Base-by-base conservation (phyloP, 352 stramenopile genomes). In the Phytophthora rubi region DNA sequence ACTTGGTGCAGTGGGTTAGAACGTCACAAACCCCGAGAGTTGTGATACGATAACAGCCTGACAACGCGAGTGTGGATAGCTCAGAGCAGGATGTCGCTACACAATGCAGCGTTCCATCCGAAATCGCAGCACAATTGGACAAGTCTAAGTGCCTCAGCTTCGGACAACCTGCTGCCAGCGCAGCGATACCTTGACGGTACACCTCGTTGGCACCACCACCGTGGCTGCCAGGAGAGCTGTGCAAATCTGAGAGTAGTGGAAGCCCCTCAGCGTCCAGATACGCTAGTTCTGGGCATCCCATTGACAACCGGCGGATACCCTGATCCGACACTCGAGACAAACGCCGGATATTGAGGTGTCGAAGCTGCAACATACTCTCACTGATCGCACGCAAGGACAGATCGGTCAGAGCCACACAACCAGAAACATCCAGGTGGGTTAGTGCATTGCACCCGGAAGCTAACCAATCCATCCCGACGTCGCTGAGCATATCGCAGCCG, bases 401-500 rank as follows among this genome's bases (percentile, higher is more conserved):
- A 68, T 98, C 97, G 0, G 93, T 96, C 15, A 99, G 63, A 64
- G 97, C 94, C n/a, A 52, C 60, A 66, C 93, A 98, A 2, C 83
- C 85, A 1, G 79, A 79, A 32, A 98, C 51, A 62, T 98, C 85
- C 12, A 99, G 61, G 53, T 89, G 68, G n/a, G 80, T 77, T 9
- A 99, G 73, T 9, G 88, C 91, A 37, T 81, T 79, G 33, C 90
- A 97, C 13, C 92, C 90, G 1, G 75, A 81, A 1, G 81, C 80
- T n/a, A 99, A 65, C 94, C 94, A 98, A 37, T 84, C 95, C 13
- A 99, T 65, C 0, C 96, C 94, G 15, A 97, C 94, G 71, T 99
- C 94, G 6, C 90, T 97, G 51, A 98, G 69, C 71, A 93, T 86
- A 44, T 97, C 86, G 59, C 94, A 98, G 16, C 95, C 94, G n/a